A percentile compares a stretch with the other conserved stretches of the same genome.
Evolutionary conservation across 2,329 filamentous ascomycete genomes (phyloP).

Genomic region (Penicillium brevicompactum): DNA sequence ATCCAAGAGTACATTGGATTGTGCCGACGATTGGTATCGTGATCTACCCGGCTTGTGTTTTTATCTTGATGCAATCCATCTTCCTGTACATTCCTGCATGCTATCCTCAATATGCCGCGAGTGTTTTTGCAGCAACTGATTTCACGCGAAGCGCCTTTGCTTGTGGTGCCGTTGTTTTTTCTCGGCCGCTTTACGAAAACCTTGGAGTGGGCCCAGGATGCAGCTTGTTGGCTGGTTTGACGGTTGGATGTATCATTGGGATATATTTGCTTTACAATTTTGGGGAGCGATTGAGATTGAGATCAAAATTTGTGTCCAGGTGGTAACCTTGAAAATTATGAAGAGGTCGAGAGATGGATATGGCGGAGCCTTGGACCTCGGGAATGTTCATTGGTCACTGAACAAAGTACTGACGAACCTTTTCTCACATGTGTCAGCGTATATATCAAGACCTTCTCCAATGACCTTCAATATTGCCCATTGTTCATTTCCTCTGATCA

Average conservation of each 20-base stretch:
- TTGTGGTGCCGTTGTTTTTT: constrained; percentile 37
- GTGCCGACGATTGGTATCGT: constrained; percentile 40
- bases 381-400: background rate
- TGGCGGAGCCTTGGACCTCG: too few species aligned
- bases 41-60: constrained; percentile 38
- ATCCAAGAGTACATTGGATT: constrained; percentile 31
- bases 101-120: constrained; percentile 31
- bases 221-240: constrained; percentile 40
- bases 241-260: constrained; percentile 19
- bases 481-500: constrained; percentile 37
- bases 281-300: constrained; percentile 14
- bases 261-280: constrained; percentile 18
- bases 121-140: constrained; percentile 37
- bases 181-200: constrained; percentile 27
- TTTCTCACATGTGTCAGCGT: constrained; percentile 10
- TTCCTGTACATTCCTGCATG: constrained; percentile 35
- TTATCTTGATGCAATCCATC: constrained; percentile 45
- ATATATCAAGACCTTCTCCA: constrained; percentile 42
- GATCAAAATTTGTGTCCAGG: constrained; percentile 10
- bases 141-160: constrained; percentile 35
- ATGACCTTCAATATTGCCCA: constrained; percentile 49
- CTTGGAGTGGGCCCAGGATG: constrained; percentile 31
- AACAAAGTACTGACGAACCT: background rate
- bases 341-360: background rate
- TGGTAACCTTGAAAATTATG: background rate